A percentile compares a stretch with the other conserved stretches of the same genome.
phyloP scores from a whole-genome alignment of 768 basidiomycete genomes.

The Xerocomellus chrysenteron region DNA sequence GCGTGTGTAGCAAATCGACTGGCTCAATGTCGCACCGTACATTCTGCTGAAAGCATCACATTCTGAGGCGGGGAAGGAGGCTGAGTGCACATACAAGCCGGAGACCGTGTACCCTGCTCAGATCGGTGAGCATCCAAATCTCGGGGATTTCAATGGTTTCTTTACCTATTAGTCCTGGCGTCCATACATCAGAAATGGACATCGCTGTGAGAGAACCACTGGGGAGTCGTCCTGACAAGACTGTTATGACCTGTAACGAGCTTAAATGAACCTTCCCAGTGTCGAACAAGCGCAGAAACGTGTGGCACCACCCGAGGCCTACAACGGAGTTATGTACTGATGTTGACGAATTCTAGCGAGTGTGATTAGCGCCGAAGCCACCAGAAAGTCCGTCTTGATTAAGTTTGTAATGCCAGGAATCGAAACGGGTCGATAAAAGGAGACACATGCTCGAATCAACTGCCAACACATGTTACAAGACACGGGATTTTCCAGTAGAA shows the following conservation, averaged over 20 bases:
- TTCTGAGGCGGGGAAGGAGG: neutral
- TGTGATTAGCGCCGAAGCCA: too few species aligned
- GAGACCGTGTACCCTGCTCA: slow-evolving; percentile 3
- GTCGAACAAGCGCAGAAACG: too few species aligned
- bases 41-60: neutral
- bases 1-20: slow-evolving; percentile 2
- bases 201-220: neutral
- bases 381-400: too few species aligned
- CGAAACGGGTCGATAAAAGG: too few species aligned
- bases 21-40: slow-evolving; percentile 15
- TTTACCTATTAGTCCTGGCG: slow-evolving; percentile 6
- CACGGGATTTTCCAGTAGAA: too few species aligned
- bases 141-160: neutral
- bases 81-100: neutral
- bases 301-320: too few species aligned
- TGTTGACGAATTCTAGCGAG: too few species aligned
- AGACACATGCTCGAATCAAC: too few species aligned
- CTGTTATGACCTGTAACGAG: neutral
- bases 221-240: neutral
- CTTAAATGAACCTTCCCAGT: neutral
- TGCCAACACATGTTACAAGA: too few species aligned
- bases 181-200: neutral
- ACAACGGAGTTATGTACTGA: too few species aligned
- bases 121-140: neutral
- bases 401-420: too few species aligned